Percentiles rank a stretch among this genome's conserved stretches.
These are phyloP conservation scores for Penicillium daleae DNA, from an alignment of 495 filamentous ascomycete genomes.

Conservation along the genomic window DNA sequence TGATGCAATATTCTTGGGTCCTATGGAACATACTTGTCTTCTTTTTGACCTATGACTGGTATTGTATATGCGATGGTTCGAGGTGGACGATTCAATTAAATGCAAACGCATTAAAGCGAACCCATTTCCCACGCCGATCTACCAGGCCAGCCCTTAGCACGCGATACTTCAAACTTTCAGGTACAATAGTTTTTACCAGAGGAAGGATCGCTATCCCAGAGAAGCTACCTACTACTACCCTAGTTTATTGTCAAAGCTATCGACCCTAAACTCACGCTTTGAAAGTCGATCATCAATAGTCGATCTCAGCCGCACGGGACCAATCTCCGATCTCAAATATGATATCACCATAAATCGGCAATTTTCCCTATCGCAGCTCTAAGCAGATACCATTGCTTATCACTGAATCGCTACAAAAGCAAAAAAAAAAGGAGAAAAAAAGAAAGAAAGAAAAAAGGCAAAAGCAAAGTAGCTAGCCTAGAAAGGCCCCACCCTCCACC, in stretches of 20 bases:
- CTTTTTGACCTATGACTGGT: too few species aligned
- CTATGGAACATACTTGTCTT: neutral
- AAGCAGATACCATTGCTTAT: neutral
- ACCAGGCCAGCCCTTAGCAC: too few species aligned
- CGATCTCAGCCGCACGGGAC: conserved; percentile 12
- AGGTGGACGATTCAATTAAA: too few species aligned
- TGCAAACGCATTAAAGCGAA: too few species aligned
- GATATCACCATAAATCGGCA: neutral
- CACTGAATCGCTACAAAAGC: neutral
- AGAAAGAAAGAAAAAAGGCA: neutral
- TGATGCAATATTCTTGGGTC: neutral
- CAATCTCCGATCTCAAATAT: neutral
- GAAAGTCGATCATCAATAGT: neutral
- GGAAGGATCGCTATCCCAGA: neutral
- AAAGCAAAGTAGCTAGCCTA: neutral
- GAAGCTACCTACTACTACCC: neutral
- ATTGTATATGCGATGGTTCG: too few species aligned
- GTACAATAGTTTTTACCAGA: neutral
- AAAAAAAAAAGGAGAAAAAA: too few species aligned
- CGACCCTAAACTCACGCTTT: neutral
- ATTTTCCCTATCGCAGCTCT: neutral
- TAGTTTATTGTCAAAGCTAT: neutral
- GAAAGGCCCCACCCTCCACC: neutral
- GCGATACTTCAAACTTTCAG: neutral
- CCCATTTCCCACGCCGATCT: neutral